phyloP scores from a whole-genome alignment of 2,329 filamentous ascomycete species.

The Aspergillus awamori region DNA sequence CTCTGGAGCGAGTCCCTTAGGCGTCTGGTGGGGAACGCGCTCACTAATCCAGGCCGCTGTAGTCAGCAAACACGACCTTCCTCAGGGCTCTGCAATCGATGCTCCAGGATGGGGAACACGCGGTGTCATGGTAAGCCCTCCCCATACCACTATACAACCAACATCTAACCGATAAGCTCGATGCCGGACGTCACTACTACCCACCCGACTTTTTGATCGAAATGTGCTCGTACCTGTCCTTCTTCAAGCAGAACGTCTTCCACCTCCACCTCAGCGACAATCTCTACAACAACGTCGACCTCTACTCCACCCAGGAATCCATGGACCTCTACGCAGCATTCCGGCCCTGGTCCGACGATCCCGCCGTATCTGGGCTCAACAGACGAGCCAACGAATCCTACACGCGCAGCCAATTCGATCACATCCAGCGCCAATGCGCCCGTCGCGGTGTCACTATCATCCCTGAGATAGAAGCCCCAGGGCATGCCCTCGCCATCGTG shows the following conservation, averaged over 20 bases:
- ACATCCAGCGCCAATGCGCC: constrained; percentile 54
- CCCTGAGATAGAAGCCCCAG: constrained; percentile 61
- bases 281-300: constrained; percentile 43
- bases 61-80: constrained; percentile 44
- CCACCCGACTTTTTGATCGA: constrained; percentile 56
- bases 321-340: constrained; percentile 56
- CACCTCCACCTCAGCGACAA: constrained; percentile 61
- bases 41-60: constrained; percentile 53
- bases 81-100: constrained; percentile 49
- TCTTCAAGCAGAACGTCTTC: constrained; percentile 61
- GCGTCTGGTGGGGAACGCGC: constrained; percentile 59
- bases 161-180: constrained; percentile 37
- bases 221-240: constrained; percentile 60
- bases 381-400: constrained; percentile 58
- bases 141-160: background rate
- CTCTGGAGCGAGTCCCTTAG: constrained; percentile 55
- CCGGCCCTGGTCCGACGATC: constrained; percentile 54
- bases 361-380: constrained; percentile 53
- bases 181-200: constrained; percentile 58
- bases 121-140: constrained; percentile 44
- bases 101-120: constrained; percentile 54
- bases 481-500: constrained; percentile 57
- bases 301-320: constrained; percentile 50
- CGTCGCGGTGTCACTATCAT: constrained; percentile 58
- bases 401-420: constrained; percentile 51